A percentile compares a stretch with the other conserved stretches of the same genome.
Conservation (phyloP, 1,139 yeast genomes). For the Groenewaldozyma auringiensis region DNA sequence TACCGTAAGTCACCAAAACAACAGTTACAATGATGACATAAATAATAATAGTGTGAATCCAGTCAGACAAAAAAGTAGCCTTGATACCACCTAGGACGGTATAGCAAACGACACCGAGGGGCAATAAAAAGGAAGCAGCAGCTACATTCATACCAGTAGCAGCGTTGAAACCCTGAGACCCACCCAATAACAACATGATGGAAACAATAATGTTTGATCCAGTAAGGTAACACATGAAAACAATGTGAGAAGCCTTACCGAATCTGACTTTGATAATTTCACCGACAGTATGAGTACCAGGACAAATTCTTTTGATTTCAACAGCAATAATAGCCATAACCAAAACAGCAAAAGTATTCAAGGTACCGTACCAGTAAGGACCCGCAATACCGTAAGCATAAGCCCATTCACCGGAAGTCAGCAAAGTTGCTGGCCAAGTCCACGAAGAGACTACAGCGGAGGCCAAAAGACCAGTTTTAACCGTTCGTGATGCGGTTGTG, state of each 20-base stretch:
- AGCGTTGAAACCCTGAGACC: constrained; percentile 66
- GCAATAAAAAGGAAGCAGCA: constrained; percentile 71
- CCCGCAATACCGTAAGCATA: constrained; percentile 70
- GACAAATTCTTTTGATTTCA: constrained; percentile 39
- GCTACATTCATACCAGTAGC: constrained; percentile 75
- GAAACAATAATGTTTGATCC: constrained; percentile 78
- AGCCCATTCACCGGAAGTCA: constrained; percentile 66
- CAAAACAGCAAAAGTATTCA: constrained; percentile 56
- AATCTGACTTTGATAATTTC: constrained; percentile 60
- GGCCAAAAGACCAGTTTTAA: constrained; percentile 68
- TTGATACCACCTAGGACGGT: constrained; percentile 81
- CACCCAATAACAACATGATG: constrained; percentile 68
- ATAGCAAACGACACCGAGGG: constrained; percentile 71
- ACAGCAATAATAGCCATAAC: constrained; percentile 66
- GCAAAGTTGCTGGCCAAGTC: constrained; percentile 86
- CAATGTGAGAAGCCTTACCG: constrained; percentile 58
- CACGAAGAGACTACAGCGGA: constrained; percentile 84
- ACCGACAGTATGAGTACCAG: constrained; percentile 56
- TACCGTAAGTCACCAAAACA: constrained; percentile 38
- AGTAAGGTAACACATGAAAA: constrained; percentile 65
- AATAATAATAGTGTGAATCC: constrained; percentile 53
- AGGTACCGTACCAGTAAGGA: constrained; percentile 33
- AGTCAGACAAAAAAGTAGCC: constrained; percentile 81
- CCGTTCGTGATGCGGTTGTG: constrained; percentile 78
- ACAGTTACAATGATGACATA: constrained; percentile 34